Percentiles rank a stretch among this genome's conserved stretches.
These are phyloP conservation scores for Lepiota brunneoincarnata DNA, from an alignment of 768 basidiomycete species.

Conservation along the genomic window DNA sequence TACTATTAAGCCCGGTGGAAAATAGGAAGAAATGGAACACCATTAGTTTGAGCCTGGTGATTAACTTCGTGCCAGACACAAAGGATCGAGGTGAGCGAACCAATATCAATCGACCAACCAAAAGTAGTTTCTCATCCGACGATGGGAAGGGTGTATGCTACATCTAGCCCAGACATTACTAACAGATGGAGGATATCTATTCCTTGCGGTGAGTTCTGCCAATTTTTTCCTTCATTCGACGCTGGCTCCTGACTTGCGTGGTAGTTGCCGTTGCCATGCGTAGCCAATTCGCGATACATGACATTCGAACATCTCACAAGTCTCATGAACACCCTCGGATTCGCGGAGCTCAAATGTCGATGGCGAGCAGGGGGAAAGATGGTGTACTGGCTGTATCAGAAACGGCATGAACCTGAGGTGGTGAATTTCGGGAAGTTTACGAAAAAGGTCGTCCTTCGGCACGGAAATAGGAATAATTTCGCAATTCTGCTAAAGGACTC, in stretches of 20 bases:
- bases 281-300: constrained; percentile 83
- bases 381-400: constrained; percentile 83
- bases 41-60: constrained; percentile 82
- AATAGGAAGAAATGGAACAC: constrained; percentile 66
- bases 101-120: neutral
- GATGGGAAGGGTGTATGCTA: constrained; percentile 65
- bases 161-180: constrained; percentile 57
- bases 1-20: constrained; percentile 52
- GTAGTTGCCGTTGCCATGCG: constrained; percentile 83
- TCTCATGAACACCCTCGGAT: constrained; percentile 65
- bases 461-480: constrained; percentile 80
- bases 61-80: constrained; percentile 84
- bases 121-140: neutral
- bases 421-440: neutral
- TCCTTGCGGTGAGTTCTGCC: constrained; percentile 57
- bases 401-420: constrained; percentile 19
- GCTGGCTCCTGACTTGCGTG: neutral
- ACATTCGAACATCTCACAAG: constrained; percentile 52
- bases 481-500: constrained; percentile 38
- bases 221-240: neutral
- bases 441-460: constrained; percentile 54
- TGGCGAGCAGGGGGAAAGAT: constrained; percentile 80
- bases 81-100: constrained; percentile 62
- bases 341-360: constrained; percentile 51
- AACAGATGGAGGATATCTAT: constrained; percentile 53